A percentile compares a stretch with the other conserved stretches of the same genome.
These are phyloP conservation scores for Paraurostyla sp. DNA, from an alignment of 73 alveolate genomes.

Conservation along the genomic window DNA sequence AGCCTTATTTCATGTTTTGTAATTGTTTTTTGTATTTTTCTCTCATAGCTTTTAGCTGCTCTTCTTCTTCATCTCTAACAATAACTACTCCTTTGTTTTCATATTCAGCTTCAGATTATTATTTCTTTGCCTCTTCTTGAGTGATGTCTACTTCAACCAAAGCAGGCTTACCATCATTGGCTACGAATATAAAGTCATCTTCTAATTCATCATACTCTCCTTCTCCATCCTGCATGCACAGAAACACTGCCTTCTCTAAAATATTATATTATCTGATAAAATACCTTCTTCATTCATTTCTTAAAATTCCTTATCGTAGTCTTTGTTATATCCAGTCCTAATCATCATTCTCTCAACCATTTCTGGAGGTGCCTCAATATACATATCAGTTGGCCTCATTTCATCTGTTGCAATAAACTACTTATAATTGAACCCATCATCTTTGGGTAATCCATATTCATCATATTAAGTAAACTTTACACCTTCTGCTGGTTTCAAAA, in stretches of 20 bases:
- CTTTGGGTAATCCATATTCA: conserved; percentile 57
- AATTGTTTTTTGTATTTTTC: conserved; percentile 13
- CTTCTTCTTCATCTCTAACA: conserved; percentile 62
- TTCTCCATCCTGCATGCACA: not conserved
- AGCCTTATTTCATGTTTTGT: not conserved
- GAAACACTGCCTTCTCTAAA: conserved; percentile 43
- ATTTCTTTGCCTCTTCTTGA: not conserved
- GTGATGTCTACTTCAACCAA: conserved; percentile 9
- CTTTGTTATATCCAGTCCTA: conserved; percentile 40
- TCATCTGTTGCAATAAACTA: conserved; percentile 32
- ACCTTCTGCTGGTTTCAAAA: conserved; percentile 47
- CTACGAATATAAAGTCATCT: conserved; percentile 58
- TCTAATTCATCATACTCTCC: conserved; percentile 66
- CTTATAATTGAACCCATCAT: conserved; percentile 30
- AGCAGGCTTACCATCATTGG: conserved; percentile 66
- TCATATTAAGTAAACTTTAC: conserved; percentile 51
- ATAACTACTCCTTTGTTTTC: conserved; percentile 53
- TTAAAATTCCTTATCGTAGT: conserved; percentile 46
- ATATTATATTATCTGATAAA: not conserved
- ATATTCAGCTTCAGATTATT: conserved; percentile 8
- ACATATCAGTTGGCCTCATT: conserved; percentile 37
- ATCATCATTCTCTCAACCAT: conserved; percentile 40
- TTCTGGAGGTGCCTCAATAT: conserved; percentile 53
- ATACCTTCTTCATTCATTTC: conserved; percentile 62
- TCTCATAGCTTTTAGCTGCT: conserved; percentile 43